These are phyloP conservation scores for Verticillium zaregamsianum DNA, from an alignment of 2,329 filamentous ascomycete genomes.

Conservation along the genomic window DNA sequence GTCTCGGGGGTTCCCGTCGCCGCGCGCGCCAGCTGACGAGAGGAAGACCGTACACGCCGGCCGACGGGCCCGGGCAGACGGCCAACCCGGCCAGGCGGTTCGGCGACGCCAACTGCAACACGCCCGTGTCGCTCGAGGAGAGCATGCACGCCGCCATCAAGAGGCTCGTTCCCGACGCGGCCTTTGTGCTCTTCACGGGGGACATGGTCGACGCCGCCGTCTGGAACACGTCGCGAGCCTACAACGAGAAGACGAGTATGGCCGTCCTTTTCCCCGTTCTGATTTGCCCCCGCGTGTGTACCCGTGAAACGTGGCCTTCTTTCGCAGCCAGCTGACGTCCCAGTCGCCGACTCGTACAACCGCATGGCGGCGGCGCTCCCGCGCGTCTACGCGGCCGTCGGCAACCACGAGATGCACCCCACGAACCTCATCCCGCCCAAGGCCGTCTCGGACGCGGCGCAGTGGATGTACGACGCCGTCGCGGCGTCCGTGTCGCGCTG, in stretches of 20 bases:
- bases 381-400: conserved; percentile 47
- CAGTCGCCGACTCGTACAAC: conserved; percentile 41
- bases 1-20: conserved; percentile 2
- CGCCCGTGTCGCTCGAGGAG: conserved; percentile 44
- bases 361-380: conserved; percentile 38
- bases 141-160: conserved; percentile 52
- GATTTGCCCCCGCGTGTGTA: no score
- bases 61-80: conserved; percentile 43
- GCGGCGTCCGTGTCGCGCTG: conserved; percentile 41
- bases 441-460: conserved; percentile 31
- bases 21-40: not conserved
- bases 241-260: conserved; percentile 24
- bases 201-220: conserved; percentile 52
- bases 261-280: not conserved
- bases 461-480: conserved; percentile 51
- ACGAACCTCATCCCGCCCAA: conserved; percentile 43
- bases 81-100: conserved; percentile 45
- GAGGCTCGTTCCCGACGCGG: conserved; percentile 31
- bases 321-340: not conserved
- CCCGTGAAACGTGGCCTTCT: no score
- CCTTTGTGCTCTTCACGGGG: conserved; percentile 56
- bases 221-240: conserved; percentile 40
- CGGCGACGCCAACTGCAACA: conserved; percentile 50
- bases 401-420: conserved; percentile 54
- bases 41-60: conserved; percentile 37